Evolutionary conservation across 1,284 basidiomycete species (phyloP), one percentile per base, ranked within the genome.

Genomic region (Pisolithus thermaeus): DNA sequence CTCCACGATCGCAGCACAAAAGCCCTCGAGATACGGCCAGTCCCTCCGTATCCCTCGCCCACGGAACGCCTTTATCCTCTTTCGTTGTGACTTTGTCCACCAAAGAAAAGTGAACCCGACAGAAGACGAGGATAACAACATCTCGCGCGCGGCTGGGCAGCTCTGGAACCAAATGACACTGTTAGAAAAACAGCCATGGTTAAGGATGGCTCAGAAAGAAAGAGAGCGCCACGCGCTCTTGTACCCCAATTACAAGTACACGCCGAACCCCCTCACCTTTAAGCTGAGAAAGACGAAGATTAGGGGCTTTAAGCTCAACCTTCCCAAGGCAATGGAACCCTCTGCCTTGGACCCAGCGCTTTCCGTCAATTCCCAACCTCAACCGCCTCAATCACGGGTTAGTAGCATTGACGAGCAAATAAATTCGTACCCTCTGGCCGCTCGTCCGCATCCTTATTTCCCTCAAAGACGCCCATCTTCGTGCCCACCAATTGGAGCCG

Each of bases 11-110:
- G 9, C 51, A 20, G 14, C 49, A n/a, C 41, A 55, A 2, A 66
- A 63, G 48, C 45, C 49, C 41, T 30, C 39, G 7, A 58, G 62
- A 9, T 49, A 58, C 1, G 18, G 50, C 28, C 56, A 65, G 23
- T 55, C 46, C 42, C 48, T 27, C 25, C 88, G 92, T 64, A 79
- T 93, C 53, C 86, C 88, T 30, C 83, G 92, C 3, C 90, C 92
- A 0, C 78, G 83, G 20, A 94, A 94, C 64, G 85, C 90, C 1
- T 95, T 93, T 71, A 92, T 94, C 58, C 77, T 92, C 59, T 94
- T 89, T 68, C 80, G 91, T 30, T 84, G 79, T 58, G 79, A 84
- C 59, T 79, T 83, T 43, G 73, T 76, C 35, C 66, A 69, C 35
- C 71, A 78, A 57, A 65, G 75, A 52, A 75, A 73, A 56, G 63